A percentile compares a stretch with the other conserved stretches of the same genome.
Evolutionary conservation across 2,329 filamentous ascomycete species (phyloP).

Genomic region (Paecilomyces variotii): DNA sequence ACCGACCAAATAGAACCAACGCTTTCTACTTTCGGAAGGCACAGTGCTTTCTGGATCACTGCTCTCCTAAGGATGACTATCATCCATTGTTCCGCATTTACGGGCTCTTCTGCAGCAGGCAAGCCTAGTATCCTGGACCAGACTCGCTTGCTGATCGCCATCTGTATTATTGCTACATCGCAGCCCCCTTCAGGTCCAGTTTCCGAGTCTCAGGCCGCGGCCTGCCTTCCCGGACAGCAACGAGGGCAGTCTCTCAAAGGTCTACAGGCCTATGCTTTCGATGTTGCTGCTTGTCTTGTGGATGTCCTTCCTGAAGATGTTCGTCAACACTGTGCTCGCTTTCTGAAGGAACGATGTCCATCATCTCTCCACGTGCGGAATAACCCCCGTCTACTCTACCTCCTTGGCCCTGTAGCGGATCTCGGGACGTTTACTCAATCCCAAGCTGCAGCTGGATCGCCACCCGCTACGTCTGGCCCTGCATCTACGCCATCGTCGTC

Average conservation of each 20-base stretch:
- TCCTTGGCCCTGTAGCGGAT: conserved; percentile 33
- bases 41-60: conserved; percentile 34
- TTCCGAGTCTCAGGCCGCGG: conserved; percentile 21
- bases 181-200: conserved; percentile 24
- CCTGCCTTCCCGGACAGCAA: conserved; percentile 21
- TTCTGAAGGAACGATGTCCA: conserved; percentile 35
- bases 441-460: conserved; percentile 21
- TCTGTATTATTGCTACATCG: conserved; percentile 34
- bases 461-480: conserved; percentile 23
- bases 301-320: conserved; percentile 39
- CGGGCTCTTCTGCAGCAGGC: conserved; percentile 15
- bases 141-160: conserved; percentile 28
- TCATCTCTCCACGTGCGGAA: conserved; percentile 30
- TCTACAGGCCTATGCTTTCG: conserved; percentile 34
- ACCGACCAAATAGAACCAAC: conserved; percentile 9
- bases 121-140: conserved; percentile 23
- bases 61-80: conserved; percentile 32
- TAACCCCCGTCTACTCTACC: conserved; percentile 31
- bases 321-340: conserved; percentile 33
- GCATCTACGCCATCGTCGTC: conserved; percentile 20
- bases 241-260: conserved; percentile 24
- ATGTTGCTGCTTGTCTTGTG: conserved; percentile 37
- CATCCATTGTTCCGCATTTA: conserved; percentile 32
- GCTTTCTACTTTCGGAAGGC: conserved; percentile 20
- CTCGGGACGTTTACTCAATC: conserved; percentile 9